Percentiles rank a stretch among this genome's conserved stretches.
phyloP scores from a whole-genome alignment of 2,329 filamentous ascomycete genomes.

The Colletotrichum tabaci region DNA sequence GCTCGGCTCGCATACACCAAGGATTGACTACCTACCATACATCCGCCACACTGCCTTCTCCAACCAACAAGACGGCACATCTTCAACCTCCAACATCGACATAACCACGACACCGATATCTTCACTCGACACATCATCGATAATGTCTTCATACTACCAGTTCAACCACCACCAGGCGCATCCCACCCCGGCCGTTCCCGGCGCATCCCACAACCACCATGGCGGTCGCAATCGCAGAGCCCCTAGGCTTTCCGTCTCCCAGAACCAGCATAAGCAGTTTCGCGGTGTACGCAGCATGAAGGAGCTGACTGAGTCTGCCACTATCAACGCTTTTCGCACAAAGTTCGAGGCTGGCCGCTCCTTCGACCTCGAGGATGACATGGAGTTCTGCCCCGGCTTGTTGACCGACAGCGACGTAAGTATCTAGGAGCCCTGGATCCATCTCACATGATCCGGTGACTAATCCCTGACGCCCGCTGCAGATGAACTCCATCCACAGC shows the following conservation, averaged over 20 bases:
- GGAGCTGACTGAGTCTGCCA: slow-evolving; percentile 84
- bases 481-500: slow-evolving; percentile 94
- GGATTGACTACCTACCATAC: slow-evolving; percentile 14
- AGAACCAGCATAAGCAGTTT: slow-evolving; percentile 90
- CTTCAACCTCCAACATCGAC: slow-evolving; percentile 21
- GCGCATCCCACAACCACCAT: slow-evolving; percentile 82
- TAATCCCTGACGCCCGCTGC: slow-evolving; percentile 52
- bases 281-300: slow-evolving; percentile 89
- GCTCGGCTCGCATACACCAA: slow-evolving; percentile 39
- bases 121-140: slow-evolving; percentile 44
- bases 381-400: slow-evolving; percentile 94
- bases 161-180: slow-evolving; percentile 73
- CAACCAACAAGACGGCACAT: slow-evolving; percentile 32
- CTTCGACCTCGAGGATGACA: slow-evolving; percentile 95
- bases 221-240: slow-evolving; percentile 88
- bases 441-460: slow-evolving; percentile 29
- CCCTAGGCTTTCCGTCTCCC: slow-evolving; percentile 83
- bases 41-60: slow-evolving; percentile 35
- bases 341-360: slow-evolving; percentile 93
- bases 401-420: slow-evolving; percentile 94
- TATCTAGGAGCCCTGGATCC: slow-evolving; percentile 46
- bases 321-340: slow-evolving; percentile 83
- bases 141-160: slow-evolving; percentile 77
- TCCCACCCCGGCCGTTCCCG: slow-evolving; percentile 68
- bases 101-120: slow-evolving; percentile 12